Base-by-base conservation (phyloP, 306 rosid genomes). In the Vigna radiata region DNA sequence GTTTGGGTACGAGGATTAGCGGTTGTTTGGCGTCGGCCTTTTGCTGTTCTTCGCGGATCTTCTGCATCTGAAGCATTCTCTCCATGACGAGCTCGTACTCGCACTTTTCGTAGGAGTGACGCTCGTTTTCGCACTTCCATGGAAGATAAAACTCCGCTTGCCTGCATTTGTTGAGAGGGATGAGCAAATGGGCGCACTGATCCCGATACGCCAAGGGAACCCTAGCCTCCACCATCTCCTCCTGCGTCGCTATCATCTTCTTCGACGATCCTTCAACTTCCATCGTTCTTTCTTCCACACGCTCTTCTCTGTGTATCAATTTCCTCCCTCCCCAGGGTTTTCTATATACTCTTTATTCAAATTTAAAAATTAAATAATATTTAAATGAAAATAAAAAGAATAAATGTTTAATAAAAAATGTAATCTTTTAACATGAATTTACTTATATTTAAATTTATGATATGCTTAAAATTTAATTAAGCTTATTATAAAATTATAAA, bases 161-260 rank as follows among this genome's bases (percentile, higher is more conserved):
- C 33, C 97, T 79, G 87, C 99, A 95, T 82, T 92, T 95, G 86
- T 95, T 95, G 79, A 95, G 97, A 77, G 97, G 99, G 70, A 92
- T 95, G 41, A 95, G 85, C 65, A 92, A 76, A 75, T 92, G 99
- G 8, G 99, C 97, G 73, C 99, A 95, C 62, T 92, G 97, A 73
- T 95, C 99, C 59, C 97, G 82, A 83, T 95, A 95, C 0, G 96
- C 54, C 39, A 95, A 29, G 0, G 99, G 99, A 78, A 91, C 96
- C 91, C 80, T 84, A 23, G 91, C 90, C 76, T 92, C 97, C 37
- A 89, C 91, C 99, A 95, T 92, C 79, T 95, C 97, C 31, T 79
- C 95, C 82, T 91, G 97, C 19, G 97, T 90, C 36, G 97, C 98
- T 47, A 95, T 92, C 98, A 92, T 95, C 95, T 90, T 89, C 93